Base-by-base conservation (phyloP, 768 basidiomycete species). In the Tricholoma furcatifolium region DNA sequence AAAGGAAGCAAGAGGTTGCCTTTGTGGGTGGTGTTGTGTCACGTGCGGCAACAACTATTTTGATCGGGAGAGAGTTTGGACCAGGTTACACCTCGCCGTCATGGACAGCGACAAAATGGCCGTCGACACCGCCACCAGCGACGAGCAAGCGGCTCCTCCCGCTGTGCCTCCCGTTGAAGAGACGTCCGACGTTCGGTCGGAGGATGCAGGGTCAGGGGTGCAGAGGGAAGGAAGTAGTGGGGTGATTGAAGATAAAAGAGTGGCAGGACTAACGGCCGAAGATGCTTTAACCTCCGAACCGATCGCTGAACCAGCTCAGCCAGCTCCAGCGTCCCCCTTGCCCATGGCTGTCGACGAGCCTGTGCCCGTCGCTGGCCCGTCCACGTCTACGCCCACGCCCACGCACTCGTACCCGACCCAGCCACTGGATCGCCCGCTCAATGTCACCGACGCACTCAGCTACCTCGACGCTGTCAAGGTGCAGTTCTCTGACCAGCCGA, bases 381-480 rank as follows among this genome's bases (percentile, higher is more conserved):
- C 56, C 2, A 42, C 38, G 32, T 54, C 52, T 1, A 55, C 58
- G 14, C 67, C 65, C 14, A 55, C 63, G 24, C 72, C 73, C 47
- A 50, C 69, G n/a, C 67, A 70, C 30, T 61, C 41, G 41, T 63
- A 69, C 36, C 50, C 66, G 1, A 64, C 69, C 43, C 45, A 66
- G 4, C 63, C 71, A 2, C 42, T 65, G 10, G 74, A 75, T 45
- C 78, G 91, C n/a, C 91, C 89, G 44, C 74, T 96, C 64, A 93
- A 96, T 64, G 93, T 96, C 56, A 85, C 88, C n/a, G 93, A 97
- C 68, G 93, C 93, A 27, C 77, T 96, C 60, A 88, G 85, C 64
- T 97, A 96, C 64, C 82, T 97, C 55, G 93, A 97, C 65, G 89
- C 88, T 23, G 93, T 97, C 72, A 97, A 97, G 73, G 73, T 80